These are phyloP conservation scores for Pseudozyma tsukubaensis DNA, from an alignment of 1,284 basidiomycete species.

Conservation along the genomic window DNA sequence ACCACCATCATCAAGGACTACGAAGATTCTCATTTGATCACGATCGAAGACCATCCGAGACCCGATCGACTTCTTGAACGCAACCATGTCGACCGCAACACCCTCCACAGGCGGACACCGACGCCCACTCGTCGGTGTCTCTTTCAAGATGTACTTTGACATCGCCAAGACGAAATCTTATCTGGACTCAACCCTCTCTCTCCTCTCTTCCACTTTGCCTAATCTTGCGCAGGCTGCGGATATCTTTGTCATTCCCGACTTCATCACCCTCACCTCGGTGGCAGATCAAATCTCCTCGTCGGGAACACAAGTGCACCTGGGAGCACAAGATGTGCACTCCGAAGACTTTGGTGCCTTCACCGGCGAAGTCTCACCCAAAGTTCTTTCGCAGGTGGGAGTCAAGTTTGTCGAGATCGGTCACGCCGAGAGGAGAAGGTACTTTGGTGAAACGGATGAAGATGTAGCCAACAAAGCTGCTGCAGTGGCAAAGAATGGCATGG, in stretches of 20 bases:
- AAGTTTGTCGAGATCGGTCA: constrained; percentile 64
- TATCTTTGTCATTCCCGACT: constrained; percentile 64
- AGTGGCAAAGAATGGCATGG: constrained; percentile 46
- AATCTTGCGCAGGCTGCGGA: constrained; percentile 30
- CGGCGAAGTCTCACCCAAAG: constrained; percentile 61
- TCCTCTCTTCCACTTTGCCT: constrained; percentile 14
- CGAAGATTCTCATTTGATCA: too few species aligned
- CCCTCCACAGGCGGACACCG: constrained; percentile 8
- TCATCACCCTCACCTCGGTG: constrained; percentile 52
- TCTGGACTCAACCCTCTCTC: constrained; percentile 23
- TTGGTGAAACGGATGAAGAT: constrained; percentile 60
- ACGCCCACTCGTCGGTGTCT: constrained; percentile 60
- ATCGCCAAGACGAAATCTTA: constrained; percentile 45
- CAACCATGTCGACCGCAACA: constrained; percentile 14
- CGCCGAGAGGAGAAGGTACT: constrained; percentile 58
- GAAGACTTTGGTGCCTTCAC: constrained; percentile 60
- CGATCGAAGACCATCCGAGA: too few species aligned
- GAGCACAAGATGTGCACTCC: constrained; percentile 59
- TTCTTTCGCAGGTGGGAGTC: constrained; percentile 56
- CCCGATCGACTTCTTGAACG: not conserved
- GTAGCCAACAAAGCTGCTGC: constrained; percentile 57
- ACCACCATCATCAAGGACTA: too few species aligned
- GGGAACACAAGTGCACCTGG: constrained; percentile 37
- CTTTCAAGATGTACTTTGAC: constrained; percentile 67
- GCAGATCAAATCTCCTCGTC: constrained; percentile 20